A percentile compares a stretch with the other conserved stretches of the same genome.
Conservation (phyloP, 768 basidiomycete genomes). For the Amylocystis lapponica region DNA sequence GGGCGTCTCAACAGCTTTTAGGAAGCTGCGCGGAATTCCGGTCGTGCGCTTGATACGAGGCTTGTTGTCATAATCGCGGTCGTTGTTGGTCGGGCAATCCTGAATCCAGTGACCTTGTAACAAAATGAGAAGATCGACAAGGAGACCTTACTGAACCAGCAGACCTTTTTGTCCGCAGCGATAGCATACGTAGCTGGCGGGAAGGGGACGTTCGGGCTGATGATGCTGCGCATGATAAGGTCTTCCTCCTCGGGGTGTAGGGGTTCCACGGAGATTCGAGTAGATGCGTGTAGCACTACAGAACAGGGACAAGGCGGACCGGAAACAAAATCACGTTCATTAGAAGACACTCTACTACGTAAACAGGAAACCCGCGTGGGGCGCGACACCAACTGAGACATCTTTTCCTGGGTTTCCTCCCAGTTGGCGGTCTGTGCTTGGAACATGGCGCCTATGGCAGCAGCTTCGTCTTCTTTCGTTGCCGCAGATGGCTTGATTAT, state of each 20-base stretch:
- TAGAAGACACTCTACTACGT: constrained; percentile 68
- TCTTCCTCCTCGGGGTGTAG: constrained; percentile 53
- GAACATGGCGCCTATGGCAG: constrained; percentile 98
- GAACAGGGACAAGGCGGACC: constrained; percentile 20
- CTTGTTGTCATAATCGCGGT: constrained; percentile 89
- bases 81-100: constrained; percentile 95
- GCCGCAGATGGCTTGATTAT: constrained; percentile 28
- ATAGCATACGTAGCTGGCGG: constrained; percentile 96
- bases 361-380: constrained; percentile 45
- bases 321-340: constrained; percentile 54
- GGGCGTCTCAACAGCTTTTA: constrained; percentile 92
- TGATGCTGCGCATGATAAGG: constrained; percentile 45
- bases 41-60: constrained; percentile 97
- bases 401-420: constrained; percentile 99
- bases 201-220: constrained; percentile 72
- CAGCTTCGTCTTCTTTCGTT: constrained; percentile 75
- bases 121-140: constrained; percentile 4
- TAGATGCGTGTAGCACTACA: constrained; percentile 64
- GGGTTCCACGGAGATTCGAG: constrained; percentile 59
- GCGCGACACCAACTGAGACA: constrained; percentile 93
- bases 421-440: constrained; percentile 90
- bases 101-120: constrained; percentile 95
- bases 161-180: constrained; percentile 96
- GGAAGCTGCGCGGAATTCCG: constrained; percentile 95
- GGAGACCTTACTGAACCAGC: constrained; percentile 9